phyloP scores from a whole-genome alignment of 2,329 filamentous ascomycete species.

The Colletotrichum scovillei region DNA sequence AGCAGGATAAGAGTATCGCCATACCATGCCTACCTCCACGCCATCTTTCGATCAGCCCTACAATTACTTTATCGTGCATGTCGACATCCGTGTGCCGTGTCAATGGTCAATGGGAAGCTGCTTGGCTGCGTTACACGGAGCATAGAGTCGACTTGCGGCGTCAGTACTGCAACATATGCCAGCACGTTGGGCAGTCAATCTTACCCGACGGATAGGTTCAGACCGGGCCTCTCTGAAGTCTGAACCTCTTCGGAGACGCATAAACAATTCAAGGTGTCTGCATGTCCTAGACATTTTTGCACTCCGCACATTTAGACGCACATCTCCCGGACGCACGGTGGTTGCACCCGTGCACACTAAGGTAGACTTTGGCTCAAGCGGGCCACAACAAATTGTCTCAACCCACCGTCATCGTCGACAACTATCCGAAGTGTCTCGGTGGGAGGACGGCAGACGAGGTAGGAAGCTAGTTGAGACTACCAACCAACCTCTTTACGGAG shows the following conservation, averaged over 20 bases:
- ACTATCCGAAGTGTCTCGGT: not conserved
- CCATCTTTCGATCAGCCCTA: constrained; percentile 1
- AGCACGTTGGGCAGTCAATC: not conserved
- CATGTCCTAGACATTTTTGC: constrained; percentile 4
- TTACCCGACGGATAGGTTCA: not conserved
- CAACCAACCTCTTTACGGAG: not conserved
- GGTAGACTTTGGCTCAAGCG: constrained; percentile 4
- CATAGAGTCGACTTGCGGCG: not conserved
- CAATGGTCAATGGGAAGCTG: not conserved
- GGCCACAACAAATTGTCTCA: constrained; percentile 5
- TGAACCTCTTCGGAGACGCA: not conserved
- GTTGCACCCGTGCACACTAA: not conserved
- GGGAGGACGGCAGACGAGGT: not conserved
- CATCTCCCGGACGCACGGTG: not conserved
- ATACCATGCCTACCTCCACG: not conserved
- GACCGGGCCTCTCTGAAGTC: not conserved
- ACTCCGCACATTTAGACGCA: not conserved
- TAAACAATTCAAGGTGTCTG: not conserved
- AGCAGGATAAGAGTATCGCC: not conserved
- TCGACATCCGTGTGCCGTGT: not conserved
- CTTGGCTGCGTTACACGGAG: too few relatives aligned
- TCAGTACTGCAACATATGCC: not conserved
- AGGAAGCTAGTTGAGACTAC: not conserved
- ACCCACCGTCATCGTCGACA: not conserved
- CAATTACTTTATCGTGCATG: not conserved